These are phyloP conservation scores for Stemphylium lycopersici DNA, from an alignment of 2,329 filamentous ascomycete species.

Conservation along the genomic window DNA sequence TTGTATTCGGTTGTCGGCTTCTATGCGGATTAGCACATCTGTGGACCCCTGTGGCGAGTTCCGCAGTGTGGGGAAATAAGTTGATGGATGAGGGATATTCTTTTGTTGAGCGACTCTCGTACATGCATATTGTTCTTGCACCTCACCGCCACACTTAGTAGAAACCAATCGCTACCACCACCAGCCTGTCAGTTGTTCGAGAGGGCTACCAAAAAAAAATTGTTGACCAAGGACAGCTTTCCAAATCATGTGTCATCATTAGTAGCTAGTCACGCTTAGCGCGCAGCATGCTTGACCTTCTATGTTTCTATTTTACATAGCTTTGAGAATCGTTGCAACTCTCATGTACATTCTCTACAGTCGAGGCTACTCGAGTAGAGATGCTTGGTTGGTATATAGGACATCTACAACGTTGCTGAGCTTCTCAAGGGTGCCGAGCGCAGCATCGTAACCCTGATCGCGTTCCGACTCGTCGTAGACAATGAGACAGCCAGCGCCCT, in stretches of 20 bases:
- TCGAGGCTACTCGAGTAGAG: conserved; percentile 76
- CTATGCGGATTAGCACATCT: too few species aligned
- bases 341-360: neutral
- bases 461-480: conserved; percentile 95
- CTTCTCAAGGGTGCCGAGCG: conserved; percentile 94
- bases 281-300: conserved; percentile 22
- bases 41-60: too few species aligned
- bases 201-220: neutral
- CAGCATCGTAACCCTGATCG: conserved; percentile 92
- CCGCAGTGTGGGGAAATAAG: too few species aligned
- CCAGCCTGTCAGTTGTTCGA: neutral
- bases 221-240: neutral
- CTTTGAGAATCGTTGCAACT: conserved; percentile 9
- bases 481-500: conserved; percentile 96
- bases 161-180: too few species aligned
- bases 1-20: too few species aligned
- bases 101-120: too few species aligned
- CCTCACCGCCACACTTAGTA: too few species aligned
- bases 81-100: too few species aligned
- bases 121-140: too few species aligned
- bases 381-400: conserved; percentile 96
- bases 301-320: conserved; percentile 45
- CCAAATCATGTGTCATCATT: conserved; percentile 22
- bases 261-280: conserved; percentile 23
- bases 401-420: conserved; percentile 96